These are phyloP conservation scores for Nemania bipapillata DNA, from an alignment of 2,329 filamentous ascomycete species.

Conservation along the genomic window DNA sequence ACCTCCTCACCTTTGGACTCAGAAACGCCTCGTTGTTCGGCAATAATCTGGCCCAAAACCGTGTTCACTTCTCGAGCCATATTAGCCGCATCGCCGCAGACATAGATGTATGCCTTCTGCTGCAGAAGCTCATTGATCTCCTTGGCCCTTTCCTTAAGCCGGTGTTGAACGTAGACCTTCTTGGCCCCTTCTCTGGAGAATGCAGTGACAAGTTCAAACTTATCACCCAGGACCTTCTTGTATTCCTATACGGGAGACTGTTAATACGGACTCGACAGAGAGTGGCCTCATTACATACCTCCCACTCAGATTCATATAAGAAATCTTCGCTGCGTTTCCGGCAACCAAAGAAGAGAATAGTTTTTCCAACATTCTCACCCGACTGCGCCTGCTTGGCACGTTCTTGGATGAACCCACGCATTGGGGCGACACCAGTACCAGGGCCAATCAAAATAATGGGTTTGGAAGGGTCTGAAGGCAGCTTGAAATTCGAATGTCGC, in stretches of 20 bases:
- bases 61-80: constrained; percentile 95
- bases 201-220: constrained; percentile 88
- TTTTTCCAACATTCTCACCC: constrained; percentile 85
- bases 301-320: constrained; percentile 90
- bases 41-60: constrained; percentile 85
- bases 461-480: constrained; percentile 92
- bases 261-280: constrained; percentile 40
- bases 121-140: constrained; percentile 88
- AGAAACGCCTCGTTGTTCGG: constrained; percentile 81
- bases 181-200: constrained; percentile 89
- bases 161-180: constrained; percentile 98
- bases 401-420: constrained; percentile 95
- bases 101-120: constrained; percentile 93
- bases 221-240: constrained; percentile 83
- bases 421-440: constrained; percentile 94
- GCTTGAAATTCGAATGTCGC: constrained; percentile 98
- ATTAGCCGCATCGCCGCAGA: constrained; percentile 96
- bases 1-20: constrained; percentile 93
- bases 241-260: constrained; percentile 70
- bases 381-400: constrained; percentile 82
- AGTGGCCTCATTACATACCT: constrained; percentile 68
- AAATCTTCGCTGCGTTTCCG: constrained; percentile 89
- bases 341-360: constrained; percentile 94
- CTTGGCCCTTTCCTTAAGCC: constrained; percentile 82
- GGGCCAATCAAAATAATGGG: constrained; percentile 96